phyloP scores from a whole-genome alignment of 352 stramenopile genomes.

The Pythium guiyangense region DNA sequence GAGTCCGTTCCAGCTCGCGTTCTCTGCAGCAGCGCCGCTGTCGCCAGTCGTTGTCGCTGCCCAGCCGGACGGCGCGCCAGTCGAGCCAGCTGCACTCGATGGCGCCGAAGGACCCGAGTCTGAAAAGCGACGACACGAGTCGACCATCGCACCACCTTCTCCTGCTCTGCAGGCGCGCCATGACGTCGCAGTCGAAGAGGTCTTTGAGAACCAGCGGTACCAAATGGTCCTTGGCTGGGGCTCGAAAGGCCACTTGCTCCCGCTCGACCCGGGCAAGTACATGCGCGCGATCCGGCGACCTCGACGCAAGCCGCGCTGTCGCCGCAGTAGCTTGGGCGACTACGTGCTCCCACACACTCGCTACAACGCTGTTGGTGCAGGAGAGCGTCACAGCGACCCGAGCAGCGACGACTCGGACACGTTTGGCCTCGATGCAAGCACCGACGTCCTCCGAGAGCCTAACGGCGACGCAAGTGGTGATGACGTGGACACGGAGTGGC shows the following conservation, averaged over 20 bases:
- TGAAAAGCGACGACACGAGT: too few species aligned
- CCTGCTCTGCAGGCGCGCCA: too few species aligned
- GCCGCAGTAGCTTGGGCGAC: neutral
- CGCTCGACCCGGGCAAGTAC: constrained; percentile 68
- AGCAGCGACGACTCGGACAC: neutral
- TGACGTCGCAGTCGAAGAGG: constrained; percentile 34
- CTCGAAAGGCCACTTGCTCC: constrained; percentile 67
- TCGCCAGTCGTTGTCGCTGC: neutral
- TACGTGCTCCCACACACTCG: neutral
- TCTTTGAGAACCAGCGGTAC: constrained; percentile 71
- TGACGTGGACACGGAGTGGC: constrained; percentile 28
- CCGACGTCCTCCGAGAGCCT: neutral
- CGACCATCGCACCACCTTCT: neutral
- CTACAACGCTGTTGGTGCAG: neutral
- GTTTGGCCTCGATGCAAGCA: too few species aligned
- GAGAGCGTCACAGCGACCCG: neutral
- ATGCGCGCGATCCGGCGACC: constrained; percentile 30
- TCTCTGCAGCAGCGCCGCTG: neutral
- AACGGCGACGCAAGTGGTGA: too few species aligned
- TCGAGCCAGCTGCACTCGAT: neutral
- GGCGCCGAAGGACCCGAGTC: neutral
- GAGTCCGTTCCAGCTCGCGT: neutral
- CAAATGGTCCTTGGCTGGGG: constrained; percentile 70
- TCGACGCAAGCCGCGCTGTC: neutral
- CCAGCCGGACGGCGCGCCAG: neutral